Evolutionary conservation across 345 rosid genomes (phyloP).

Genomic region (Populus simonii): DNA sequence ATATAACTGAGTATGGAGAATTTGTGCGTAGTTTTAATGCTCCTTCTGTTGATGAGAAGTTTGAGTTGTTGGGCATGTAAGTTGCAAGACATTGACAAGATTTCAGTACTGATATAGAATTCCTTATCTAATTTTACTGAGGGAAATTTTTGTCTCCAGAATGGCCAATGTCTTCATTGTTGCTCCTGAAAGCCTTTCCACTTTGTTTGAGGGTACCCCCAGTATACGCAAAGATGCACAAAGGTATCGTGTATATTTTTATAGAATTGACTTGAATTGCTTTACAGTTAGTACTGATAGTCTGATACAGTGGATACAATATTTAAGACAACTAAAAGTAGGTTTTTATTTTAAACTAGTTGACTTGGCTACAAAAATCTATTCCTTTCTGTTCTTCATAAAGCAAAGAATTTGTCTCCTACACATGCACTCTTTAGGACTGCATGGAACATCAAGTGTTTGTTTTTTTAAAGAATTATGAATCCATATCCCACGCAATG

Average conservation of each 20-base stretch:
- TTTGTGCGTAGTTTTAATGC: slow-evolving; percentile 83
- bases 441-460: not conserved
- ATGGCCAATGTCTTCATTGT: slow-evolving; percentile 93
- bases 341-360: not conserved
- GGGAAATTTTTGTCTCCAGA: slow-evolving; percentile 40
- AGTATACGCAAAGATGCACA: slow-evolving; percentile 90
- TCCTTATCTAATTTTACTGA: not conserved
- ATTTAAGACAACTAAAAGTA: not conserved
- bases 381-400: not conserved
- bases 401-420: not conserved
- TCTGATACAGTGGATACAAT: not conserved
- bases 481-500: not conserved
- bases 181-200: slow-evolving; percentile 92
- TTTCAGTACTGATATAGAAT: not conserved
- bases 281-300: not conserved
- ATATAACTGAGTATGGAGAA: slow-evolving; percentile 84
- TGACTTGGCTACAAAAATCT: not conserved
- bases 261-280: not conserved
- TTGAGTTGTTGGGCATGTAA: slow-evolving; percentile 91
- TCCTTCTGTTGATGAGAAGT: slow-evolving; percentile 92
- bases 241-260: slow-evolving; percentile 42
- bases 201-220: slow-evolving; percentile 91
- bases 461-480: not conserved
- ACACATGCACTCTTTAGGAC: not conserved
- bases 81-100: slow-evolving; percentile 13